phyloP scores from a whole-genome alignment of 2,329 filamentous ascomycete genomes.

The Fusarium continuum region DNA sequence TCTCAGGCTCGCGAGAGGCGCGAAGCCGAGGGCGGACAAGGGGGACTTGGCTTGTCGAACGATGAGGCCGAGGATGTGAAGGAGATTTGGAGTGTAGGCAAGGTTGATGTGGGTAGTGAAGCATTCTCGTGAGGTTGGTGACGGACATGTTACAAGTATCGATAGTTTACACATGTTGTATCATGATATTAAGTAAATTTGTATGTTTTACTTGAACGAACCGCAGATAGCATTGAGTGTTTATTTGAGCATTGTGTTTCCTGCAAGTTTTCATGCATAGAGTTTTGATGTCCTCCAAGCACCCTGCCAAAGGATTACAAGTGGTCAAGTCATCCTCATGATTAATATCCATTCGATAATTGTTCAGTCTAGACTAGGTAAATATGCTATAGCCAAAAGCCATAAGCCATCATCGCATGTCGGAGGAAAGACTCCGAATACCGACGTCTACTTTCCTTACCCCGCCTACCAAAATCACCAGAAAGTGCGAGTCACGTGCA shows the following conservation, averaged over 20 bases:
- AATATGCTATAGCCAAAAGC: no score
- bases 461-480: neutral
- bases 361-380: no score
- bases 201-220: neutral
- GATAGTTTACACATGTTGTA: neutral
- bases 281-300: no score
- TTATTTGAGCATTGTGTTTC: no score
- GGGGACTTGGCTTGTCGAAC: conserved; percentile 84
- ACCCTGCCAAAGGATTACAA: no score
- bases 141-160: neutral
- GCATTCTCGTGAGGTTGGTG: conserved; percentile 29
- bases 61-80: conserved; percentile 95
- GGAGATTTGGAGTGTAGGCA: conserved; percentile 95
- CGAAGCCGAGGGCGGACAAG: conserved; percentile 89
- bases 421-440: no score
- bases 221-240: neutral
- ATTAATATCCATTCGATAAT: no score
- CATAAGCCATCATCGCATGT: no score
- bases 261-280: no score
- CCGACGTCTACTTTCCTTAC: no score
- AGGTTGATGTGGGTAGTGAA: conserved; percentile 67
- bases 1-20: conserved; percentile 86
- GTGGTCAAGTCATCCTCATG: no score
- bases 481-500: conserved; percentile 37
- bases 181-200: neutral